Base-by-base conservation (phyloP, 2,329 filamentous ascomycete species). In the Ceratocystiopsis sp. region DNA sequence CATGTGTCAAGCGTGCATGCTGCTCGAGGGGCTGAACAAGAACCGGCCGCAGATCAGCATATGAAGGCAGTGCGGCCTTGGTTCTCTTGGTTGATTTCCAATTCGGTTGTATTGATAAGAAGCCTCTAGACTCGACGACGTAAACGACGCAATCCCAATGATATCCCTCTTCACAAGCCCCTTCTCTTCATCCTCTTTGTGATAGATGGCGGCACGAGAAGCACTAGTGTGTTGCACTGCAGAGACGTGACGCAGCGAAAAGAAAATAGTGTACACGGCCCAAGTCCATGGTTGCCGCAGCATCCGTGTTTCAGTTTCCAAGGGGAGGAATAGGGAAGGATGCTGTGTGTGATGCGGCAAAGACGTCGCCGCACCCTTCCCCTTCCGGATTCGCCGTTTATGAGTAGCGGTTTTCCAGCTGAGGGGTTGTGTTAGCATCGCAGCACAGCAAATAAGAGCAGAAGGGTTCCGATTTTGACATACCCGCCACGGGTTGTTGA, bases 11-110 rank as follows among this genome's bases (percentile, higher is more conserved):
- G 91, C 91, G 0, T 98, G 91, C 58, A 80, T 78, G 48, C 65
- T 98, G 38, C 71, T 98, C 3, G 87, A 96, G 53, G 84, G 82
- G 0, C 60, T 98, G 40, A 98, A 98, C 57, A 95, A 91, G 61
- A 79, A 78, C 51, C 64, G 74, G 46, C 63, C 72, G 45, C 66
- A 74, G 52, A 73, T 78, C 48, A 57, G 63, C 53, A 67, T 75
- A 62, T 73, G 25, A 29, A 8, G 9, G 25, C 2, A 8, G 13
- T n/a, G 56, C 54, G n/a, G 29, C 18, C 18, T 42, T 16, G 12
- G 25, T 32, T 9, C 21, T 29, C n/a, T 16, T 4, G 34, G 6
- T 3, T 34, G 1, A 35, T 35, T 38, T 18, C 15, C 10, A 18
- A 16, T n/a, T 35, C 13, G 34, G 34, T 35, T 29, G 25, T 29